These are phyloP conservation scores for Candida freyschussii DNA, from an alignment of 1,139 yeast genomes.

Conservation along the genomic window DNA sequence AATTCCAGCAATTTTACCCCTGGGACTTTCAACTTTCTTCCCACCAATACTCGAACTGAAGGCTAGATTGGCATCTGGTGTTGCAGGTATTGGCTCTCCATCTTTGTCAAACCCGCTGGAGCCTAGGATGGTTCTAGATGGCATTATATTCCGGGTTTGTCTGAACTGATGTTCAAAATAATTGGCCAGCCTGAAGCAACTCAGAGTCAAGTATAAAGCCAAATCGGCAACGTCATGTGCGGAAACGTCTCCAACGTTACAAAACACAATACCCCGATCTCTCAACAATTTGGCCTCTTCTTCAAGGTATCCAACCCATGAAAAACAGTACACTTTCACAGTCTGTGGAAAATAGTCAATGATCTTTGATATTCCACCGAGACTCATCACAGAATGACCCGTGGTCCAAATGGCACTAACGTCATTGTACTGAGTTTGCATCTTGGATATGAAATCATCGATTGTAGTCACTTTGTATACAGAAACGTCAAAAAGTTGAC, in stretches of 20 bases:
- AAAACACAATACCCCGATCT: conserved; percentile 16
- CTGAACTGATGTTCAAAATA: conserved; percentile 44
- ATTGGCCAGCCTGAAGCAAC: conserved; percentile 56
- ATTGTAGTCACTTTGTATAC: conserved; percentile 36
- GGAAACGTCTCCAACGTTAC: conserved; percentile 24
- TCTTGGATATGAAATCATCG: conserved; percentile 25
- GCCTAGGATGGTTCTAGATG: conserved; percentile 33
- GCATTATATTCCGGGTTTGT: conserved; percentile 13
- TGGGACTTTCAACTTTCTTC: conserved; percentile 45
- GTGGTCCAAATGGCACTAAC: conserved; percentile 59
- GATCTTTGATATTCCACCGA: conserved; percentile 52
- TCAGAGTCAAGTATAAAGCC: conserved; percentile 56
- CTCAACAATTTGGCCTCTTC: conserved; percentile 45
- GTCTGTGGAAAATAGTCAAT: conserved; percentile 47
- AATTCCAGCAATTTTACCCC: conserved; percentile 57
- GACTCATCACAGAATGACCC: conserved; percentile 47
- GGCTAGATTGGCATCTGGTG: conserved; percentile 22
- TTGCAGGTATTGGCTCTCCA: conserved; percentile 21
- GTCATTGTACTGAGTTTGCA: conserved; percentile 29
- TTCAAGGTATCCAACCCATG: conserved; percentile 58
- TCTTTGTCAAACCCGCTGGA: conserved; percentile 23
- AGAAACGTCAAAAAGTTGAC: conserved; percentile 24
- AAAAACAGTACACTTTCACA: conserved; percentile 54
- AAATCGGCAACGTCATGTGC: conserved; percentile 48
- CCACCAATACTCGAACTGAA: conserved; percentile 44